Percentiles rank a stretch among this genome's conserved stretches.
Evolutionary conservation across 345 rosid species (phyloP).

Genomic region (Populus ilicifolia): DNA sequence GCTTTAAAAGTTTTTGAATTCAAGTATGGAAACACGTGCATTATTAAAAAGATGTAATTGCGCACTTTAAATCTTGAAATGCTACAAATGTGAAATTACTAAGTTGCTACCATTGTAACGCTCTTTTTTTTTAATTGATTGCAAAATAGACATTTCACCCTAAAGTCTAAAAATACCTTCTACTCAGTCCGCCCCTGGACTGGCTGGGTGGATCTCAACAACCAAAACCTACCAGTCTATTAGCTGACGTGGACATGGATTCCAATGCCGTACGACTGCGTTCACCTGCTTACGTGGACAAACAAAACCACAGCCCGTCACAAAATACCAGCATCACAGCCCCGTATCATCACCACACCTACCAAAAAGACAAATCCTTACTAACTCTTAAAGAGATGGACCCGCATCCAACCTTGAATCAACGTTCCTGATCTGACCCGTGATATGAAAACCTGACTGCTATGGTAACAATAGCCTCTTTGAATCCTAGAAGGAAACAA

Average conservation of each 20-base stretch:
- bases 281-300: neutral
- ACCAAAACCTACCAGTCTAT: slow-evolving; percentile 1
- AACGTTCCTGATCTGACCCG: neutral
- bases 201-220: neutral
- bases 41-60: no score
- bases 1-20: no score
- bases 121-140: no score
- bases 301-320: neutral
- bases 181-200: neutral
- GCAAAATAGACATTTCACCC: no score
- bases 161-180: no score
- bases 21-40: no score
- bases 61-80: no score
- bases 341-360: neutral
- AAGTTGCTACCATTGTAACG: no score
- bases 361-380: neutral
- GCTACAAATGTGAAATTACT: no score
- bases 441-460: neutral
- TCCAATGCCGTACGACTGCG: neutral
- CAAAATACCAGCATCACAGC: neutral
- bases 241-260: neutral
- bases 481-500: neutral
- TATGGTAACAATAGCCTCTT: neutral
- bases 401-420: neutral
- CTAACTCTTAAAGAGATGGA: neutral